Percentiles rank a stretch among this genome's conserved stretches.
These are phyloP conservation scores for Abelmoschus esculentus DNA, from an alignment of 345 rosid genomes.

Conservation along the genomic window DNA sequence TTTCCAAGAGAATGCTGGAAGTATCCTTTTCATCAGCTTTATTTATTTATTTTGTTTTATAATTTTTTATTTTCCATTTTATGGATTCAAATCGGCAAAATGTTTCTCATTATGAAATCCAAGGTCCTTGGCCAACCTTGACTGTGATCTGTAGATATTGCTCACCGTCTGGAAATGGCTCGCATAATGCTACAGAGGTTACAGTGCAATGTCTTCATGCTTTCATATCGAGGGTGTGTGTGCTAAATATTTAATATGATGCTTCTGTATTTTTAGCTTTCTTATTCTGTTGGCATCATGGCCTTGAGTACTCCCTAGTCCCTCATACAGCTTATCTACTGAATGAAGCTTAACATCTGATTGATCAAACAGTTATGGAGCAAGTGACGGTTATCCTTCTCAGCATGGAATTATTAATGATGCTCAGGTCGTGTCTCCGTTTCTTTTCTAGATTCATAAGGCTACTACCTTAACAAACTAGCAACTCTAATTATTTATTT, in stretches of 20 bases:
- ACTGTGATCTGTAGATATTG: constrained; percentile 67
- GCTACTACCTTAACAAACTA: constrained; percentile 11
- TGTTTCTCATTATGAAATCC: constrained; percentile 4
- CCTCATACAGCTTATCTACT: constrained; percentile 14
- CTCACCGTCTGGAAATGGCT: constrained; percentile 96
- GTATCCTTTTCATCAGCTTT: constrained; percentile 60
- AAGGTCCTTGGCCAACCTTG: constrained; percentile 30
- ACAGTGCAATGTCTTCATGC: constrained; percentile 97
- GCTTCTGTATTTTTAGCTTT: constrained; percentile 4
- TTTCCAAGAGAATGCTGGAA: constrained; percentile 94
- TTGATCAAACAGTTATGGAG: constrained; percentile 65
- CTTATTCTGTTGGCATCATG: constrained; percentile 2
- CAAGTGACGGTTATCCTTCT: constrained; percentile 93
- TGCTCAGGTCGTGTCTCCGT: constrained; percentile 64
- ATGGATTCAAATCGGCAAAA: not conserved
- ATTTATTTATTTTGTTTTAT: not conserved
- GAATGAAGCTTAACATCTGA: constrained; percentile 17
- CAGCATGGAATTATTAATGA: constrained; percentile 81
- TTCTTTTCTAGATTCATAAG: not conserved
- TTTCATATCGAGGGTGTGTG: constrained; percentile 90
- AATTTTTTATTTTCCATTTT: not conserved
- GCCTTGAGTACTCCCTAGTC: not conserved
- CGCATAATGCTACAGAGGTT: constrained; percentile 75
- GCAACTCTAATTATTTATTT: constrained; percentile 2
- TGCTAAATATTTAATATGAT: not conserved